phyloP scores from a whole-genome alignment of 2,329 filamentous ascomycete species.

The Xylaria sp. region DNA sequence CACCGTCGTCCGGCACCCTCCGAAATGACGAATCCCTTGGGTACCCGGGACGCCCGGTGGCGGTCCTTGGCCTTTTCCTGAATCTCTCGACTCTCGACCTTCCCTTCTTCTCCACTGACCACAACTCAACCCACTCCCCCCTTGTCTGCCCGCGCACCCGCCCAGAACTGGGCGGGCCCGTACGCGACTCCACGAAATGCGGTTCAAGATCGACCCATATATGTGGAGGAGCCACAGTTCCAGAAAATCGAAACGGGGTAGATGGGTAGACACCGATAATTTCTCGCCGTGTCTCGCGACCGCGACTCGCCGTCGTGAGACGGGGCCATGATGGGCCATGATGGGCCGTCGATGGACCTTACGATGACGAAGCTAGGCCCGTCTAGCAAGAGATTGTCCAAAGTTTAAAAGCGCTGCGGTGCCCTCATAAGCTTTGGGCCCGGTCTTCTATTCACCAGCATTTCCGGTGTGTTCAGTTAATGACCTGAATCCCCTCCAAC shows the following conservation, averaged over 20 bases:
- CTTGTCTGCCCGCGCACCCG: too few relatives aligned
- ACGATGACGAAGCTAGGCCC: background rate
- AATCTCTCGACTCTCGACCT: too few relatives aligned
- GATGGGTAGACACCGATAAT: background rate
- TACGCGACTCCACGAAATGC: slow-evolving; percentile 7
- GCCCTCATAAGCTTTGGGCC: background rate
- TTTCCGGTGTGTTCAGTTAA: background rate
- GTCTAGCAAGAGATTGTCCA: background rate
- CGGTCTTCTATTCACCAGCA: background rate
- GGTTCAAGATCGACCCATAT: slow-evolving; percentile 26
- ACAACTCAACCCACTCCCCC: too few relatives aligned
- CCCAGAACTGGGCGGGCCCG: too few relatives aligned
- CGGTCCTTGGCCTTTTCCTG: too few relatives aligned
- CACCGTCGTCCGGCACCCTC: background rate
- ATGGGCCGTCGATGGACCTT: background rate
- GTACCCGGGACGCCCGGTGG: background rate
- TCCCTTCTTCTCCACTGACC: too few relatives aligned
- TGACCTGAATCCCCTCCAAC: background rate
- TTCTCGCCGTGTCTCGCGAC: background rate
- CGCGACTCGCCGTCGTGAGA: background rate
- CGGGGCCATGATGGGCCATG: background rate
- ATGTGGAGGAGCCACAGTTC: slow-evolving; percentile 22
- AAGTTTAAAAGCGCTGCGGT: background rate
- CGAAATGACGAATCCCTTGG: background rate
- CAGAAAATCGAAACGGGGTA: background rate